Base-by-base conservation (phyloP, 2,329 filamentous ascomycete species). In the Acephala macrosclerotiorum region DNA sequence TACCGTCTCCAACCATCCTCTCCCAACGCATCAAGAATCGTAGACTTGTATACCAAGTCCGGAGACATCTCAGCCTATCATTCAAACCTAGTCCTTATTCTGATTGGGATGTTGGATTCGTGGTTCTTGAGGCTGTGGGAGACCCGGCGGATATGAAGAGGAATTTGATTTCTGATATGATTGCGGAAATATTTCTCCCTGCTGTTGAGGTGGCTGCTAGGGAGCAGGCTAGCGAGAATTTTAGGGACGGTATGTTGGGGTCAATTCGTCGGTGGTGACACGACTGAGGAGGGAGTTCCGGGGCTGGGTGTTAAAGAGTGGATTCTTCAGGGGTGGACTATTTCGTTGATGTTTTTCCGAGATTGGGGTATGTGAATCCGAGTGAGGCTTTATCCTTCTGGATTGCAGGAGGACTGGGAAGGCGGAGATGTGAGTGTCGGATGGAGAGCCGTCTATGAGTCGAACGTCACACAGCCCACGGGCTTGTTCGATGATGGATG, bases 41-140 rank as follows among this genome's bases (percentile, higher is more conserved):
- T 66, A 53, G 61, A 66, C 25, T 14, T 66, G 14, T 66, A 66
- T 42, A 61, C 61, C 35, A 66, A 66, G 22, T 25, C 22, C 9
- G 65, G 65, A 3, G 60, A 61, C 38, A n/a, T 61, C 12, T 29
- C 42, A 3, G 47, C 7, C 1, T 64, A 64, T 22, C 25, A 25
- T 20, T 25, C 35, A 4, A 47, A 45, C 33, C 20, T 63, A 18
- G 42, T 58, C 8, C 51, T 63, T 4, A 14, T 63, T 12, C 60
- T 2, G 60, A 63, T 35, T 63, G 26, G 35, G 51, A 58, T 29
- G 29, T 63, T 11, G 60, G 60, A 5, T 63, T 58, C 25, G 26
- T 51, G 12, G 7, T 56, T 12, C 36, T 61, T 1, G 29, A 53
- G 42, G 47, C 60, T 14, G 60, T 22, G 2, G 12, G n/a, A 8